Evolutionary conservation across 2,329 filamentous ascomycete genomes (phyloP).

Genomic region (Aspergillus fumigatiaffinis): DNA sequence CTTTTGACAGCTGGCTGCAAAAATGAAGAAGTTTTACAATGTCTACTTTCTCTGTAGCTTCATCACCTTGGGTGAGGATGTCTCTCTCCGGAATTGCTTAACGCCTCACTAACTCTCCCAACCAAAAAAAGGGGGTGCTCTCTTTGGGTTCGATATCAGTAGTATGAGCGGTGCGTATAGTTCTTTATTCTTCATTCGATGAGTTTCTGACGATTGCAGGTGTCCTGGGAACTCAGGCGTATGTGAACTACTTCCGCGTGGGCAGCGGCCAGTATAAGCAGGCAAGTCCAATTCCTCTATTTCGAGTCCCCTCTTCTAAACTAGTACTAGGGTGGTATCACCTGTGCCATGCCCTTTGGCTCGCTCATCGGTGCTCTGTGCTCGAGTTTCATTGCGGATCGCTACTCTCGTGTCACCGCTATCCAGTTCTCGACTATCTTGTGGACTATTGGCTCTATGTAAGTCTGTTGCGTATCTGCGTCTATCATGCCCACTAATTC

Average conservation of each 20-base stretch:
- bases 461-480: neutral
- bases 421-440: slow-evolving; percentile 50
- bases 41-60: slow-evolving; percentile 19
- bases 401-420: slow-evolving; percentile 47
- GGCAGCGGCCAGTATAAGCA: slow-evolving; percentile 17
- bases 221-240: slow-evolving; percentile 15
- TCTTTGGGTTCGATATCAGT: no score
- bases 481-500: slow-evolving; percentile 22
- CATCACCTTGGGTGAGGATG: slow-evolving; percentile 14
- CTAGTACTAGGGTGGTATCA: slow-evolving; percentile 33
- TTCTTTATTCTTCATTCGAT: no score
- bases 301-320: neutral
- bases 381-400: slow-evolving; percentile 52
- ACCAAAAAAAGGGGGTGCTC: no score
- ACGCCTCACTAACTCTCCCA: no score
- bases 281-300: neutral
- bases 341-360: slow-evolving; percentile 35
- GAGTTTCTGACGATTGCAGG: slow-evolving; percentile 21
- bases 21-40: slow-evolving; percentile 18
- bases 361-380: slow-evolving; percentile 43
- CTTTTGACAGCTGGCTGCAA: slow-evolving; percentile 1
- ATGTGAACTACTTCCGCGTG: slow-evolving; percentile 17
- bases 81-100: neutral
- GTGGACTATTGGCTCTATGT: slow-evolving; percentile 35
- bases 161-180: slow-evolving; percentile 32